Percentiles rank a stretch among this genome's conserved stretches.
These are phyloP conservation scores for Sutorius eximius DNA, from an alignment of 1,284 basidiomycete genomes.

Conservation along the genomic window DNA sequence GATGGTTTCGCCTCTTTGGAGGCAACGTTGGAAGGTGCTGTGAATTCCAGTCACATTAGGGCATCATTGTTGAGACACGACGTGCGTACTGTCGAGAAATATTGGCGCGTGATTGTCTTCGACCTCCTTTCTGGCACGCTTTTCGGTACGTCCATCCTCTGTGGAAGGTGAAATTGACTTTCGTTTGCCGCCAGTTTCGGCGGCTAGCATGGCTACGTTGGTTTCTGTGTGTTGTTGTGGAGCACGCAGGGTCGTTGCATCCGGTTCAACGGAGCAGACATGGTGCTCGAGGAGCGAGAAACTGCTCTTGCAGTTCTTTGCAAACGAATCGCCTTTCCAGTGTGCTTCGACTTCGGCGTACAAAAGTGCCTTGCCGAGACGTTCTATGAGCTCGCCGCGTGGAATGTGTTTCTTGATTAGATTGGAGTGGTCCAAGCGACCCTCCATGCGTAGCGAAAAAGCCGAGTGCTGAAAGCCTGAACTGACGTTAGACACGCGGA, in stretches of 20 bases:
- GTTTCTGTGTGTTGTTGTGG: conserved; percentile 26
- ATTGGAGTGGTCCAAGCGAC: conserved; percentile 63
- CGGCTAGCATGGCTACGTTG: conserved; percentile 1
- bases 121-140: conserved; percentile 47
- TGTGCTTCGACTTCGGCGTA: conserved; percentile 85
- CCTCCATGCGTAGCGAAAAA: conserved; percentile 71
- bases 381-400: conserved; percentile 79
- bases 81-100: conserved; percentile 36
- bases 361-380: conserved; percentile 77
- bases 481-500: conserved; percentile 7
- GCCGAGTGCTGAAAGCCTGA: conserved; percentile 75
- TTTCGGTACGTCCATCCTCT: conserved; percentile 49
- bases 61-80: not conserved
- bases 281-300: conserved; percentile 75
- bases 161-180: conserved; percentile 47
- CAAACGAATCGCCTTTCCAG: conserved; percentile 61
- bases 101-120: conserved; percentile 36
- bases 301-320: conserved; percentile 59
- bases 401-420: conserved; percentile 70
- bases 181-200: conserved; percentile 40
- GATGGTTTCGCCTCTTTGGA: conserved; percentile 24
- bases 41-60: not conserved
- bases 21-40: conserved; percentile 17
- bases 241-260: conserved; percentile 24
- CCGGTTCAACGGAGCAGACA: conserved; percentile 55